A percentile compares a stretch with the other conserved stretches of the same genome.
Evolutionary conservation across 2,329 filamentous ascomycete species (phyloP).

Genomic region (Paracorniculantispora psalliotae): DNA sequence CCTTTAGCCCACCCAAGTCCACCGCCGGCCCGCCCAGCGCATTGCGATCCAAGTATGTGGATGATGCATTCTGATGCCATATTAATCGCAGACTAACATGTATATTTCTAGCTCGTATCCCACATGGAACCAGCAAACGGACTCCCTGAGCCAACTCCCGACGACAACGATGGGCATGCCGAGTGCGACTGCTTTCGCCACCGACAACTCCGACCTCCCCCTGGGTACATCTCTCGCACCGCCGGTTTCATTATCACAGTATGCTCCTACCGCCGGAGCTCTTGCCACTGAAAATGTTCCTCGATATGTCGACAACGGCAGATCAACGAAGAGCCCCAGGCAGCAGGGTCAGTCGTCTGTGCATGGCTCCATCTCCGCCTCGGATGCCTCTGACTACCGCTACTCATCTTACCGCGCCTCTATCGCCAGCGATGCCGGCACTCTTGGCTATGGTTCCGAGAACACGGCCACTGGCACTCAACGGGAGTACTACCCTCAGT

Average conservation of each 20-base stretch:
- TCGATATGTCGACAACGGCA: slow-evolving; percentile 53
- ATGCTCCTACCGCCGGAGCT: slow-evolving; percentile 11
- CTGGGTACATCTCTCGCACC: slow-evolving; percentile 48
- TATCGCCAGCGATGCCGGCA: slow-evolving; percentile 28
- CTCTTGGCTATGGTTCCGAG: slow-evolving; percentile 28
- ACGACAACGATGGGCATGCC: slow-evolving; percentile 48
- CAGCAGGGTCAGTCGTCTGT: slow-evolving; percentile 50
- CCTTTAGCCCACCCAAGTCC: slow-evolving; percentile 53
- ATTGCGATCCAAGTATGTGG: slow-evolving; percentile 55
- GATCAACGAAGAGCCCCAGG: slow-evolving; percentile 53
- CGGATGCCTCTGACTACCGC: slow-evolving; percentile 52
- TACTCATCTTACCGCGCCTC: slow-evolving; percentile 42
- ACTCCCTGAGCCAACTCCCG: slow-evolving; percentile 38
- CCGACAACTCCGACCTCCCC: slow-evolving; percentile 49
- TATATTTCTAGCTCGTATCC: slow-evolving; percentile 47
- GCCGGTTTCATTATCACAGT: slow-evolving; percentile 42
- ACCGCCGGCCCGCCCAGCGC: slow-evolving; percentile 46
- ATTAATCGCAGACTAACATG: slow-evolving; percentile 22
- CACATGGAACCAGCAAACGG: slow-evolving; percentile 39
- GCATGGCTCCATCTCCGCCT: slow-evolving; percentile 44
- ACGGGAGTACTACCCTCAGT: slow-evolving; percentile 49
- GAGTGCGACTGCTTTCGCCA: slow-evolving; percentile 40
- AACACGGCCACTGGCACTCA: slow-evolving; percentile 20
- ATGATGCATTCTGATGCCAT: background rate
- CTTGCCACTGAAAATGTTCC: slow-evolving; percentile 45